phyloP scores from a whole-genome alignment of 2,329 filamentous ascomycete species.

The Cordyceps javanica region DNA sequence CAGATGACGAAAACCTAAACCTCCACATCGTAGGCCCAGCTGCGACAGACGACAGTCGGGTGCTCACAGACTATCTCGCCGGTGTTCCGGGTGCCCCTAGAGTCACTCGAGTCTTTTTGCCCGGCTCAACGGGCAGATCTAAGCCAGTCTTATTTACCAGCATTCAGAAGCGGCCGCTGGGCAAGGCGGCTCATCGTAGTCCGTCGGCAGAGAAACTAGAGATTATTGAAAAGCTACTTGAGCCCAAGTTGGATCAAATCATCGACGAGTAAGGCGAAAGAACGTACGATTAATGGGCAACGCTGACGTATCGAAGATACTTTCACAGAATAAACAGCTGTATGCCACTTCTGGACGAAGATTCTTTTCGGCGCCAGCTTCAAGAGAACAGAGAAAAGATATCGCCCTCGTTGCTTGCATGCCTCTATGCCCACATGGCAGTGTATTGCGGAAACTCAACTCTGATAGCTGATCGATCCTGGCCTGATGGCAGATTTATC shows the following conservation, averaged over 20 bases:
- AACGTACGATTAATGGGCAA: fast-evolving
- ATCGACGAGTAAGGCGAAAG: slow-evolving; percentile 36
- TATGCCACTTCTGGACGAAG: slow-evolving; percentile 55
- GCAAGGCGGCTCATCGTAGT: slow-evolving; percentile 31
- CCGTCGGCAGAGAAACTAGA: slow-evolving; percentile 42
- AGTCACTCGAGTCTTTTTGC: slow-evolving; percentile 25
- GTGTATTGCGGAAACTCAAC: slow-evolving; percentile 49
- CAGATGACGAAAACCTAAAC: slow-evolving; percentile 34
- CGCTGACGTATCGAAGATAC: slow-evolving; percentile 32
- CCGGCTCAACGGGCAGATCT: slow-evolving; percentile 25
- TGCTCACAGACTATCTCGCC: slow-evolving; percentile 52
- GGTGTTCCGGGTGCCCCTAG: slow-evolving; percentile 24
- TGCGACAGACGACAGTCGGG: slow-evolving; percentile 52
- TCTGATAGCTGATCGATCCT: slow-evolving; percentile 28
- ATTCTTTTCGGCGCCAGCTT: slow-evolving; percentile 44
- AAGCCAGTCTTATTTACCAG: slow-evolving; percentile 40
- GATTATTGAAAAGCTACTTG: slow-evolving; percentile 53
- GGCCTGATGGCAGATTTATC: slow-evolving; percentile 51
- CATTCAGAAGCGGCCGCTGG: slow-evolving; percentile 40
- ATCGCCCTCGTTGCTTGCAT: slow-evolving; percentile 50
- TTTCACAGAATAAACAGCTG: slow-evolving; percentile 51
- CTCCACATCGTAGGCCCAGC: slow-evolving; percentile 55
- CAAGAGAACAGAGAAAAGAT: slow-evolving; percentile 38
- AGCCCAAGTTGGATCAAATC: slow-evolving; percentile 45
- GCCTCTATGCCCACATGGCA: slow-evolving; percentile 51